A percentile compares a stretch with the other conserved stretches of the same genome.
Conservation (phyloP, 805 yeast species). For the Saturnispora zaruensis region DNA sequence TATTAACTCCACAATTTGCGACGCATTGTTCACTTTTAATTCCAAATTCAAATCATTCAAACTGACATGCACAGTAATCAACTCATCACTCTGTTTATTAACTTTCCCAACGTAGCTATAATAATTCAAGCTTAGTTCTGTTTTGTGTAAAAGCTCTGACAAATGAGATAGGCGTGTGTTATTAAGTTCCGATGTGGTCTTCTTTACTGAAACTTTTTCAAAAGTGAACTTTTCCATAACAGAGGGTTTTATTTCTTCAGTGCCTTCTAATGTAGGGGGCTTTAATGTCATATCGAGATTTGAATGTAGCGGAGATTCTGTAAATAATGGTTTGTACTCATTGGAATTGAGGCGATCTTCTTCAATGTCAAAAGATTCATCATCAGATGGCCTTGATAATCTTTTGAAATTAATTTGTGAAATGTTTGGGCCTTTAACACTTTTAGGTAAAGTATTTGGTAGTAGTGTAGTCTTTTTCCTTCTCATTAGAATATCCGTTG, state of each 20-base stretch:
- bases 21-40: constrained; percentile 28
- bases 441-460: not conserved
- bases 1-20: constrained; percentile 44
- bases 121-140: constrained; percentile 37
- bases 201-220: not conserved
- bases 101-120: constrained; percentile 22
- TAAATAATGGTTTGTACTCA: not conserved
- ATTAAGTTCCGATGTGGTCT: not conserved
- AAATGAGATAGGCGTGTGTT: not conserved
- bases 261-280: too few relatives aligned
- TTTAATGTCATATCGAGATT: not conserved
- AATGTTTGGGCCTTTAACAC: constrained; percentile 9
- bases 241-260: not conserved
- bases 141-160: constrained; percentile 22
- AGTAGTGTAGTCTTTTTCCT: not conserved
- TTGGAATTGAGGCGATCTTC: not conserved
- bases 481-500: not conserved
- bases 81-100: constrained; percentile 9
- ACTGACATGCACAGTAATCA: constrained; percentile 14
- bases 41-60: constrained; percentile 16
- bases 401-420: constrained; percentile 18
- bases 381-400: constrained; percentile 9
- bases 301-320: not conserved
- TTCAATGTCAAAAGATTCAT: not conserved
- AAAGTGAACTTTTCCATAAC: not conserved